A percentile compares a stretch with the other conserved stretches of the same genome.
Evolutionary conservation across 2,329 filamentous ascomycete species (phyloP).

Genomic region (Botrytis porri): DNA sequence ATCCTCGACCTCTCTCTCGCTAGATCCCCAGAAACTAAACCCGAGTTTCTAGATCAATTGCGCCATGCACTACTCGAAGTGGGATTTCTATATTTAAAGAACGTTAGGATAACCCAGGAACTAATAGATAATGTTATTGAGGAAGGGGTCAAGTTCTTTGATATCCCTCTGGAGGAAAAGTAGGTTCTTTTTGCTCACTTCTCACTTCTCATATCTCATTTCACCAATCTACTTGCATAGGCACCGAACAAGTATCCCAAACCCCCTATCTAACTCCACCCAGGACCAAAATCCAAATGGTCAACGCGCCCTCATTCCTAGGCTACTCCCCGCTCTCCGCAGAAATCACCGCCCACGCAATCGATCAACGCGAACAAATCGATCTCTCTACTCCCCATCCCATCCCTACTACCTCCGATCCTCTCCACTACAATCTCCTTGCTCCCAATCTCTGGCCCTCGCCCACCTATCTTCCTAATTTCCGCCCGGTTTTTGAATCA

Average conservation of each 20-base stretch:
- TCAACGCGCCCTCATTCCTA: conserved; percentile 68
- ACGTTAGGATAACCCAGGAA: conserved; percentile 67
- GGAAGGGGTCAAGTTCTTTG: conserved; percentile 72
- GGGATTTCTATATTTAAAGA: conserved; percentile 83
- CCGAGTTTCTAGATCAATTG: conserved; percentile 66
- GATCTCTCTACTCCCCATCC: conserved; percentile 80
- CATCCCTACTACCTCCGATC: conserved; percentile 58
- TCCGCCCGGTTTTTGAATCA: conserved; percentile 65
- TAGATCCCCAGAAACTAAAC: conserved; percentile 62
- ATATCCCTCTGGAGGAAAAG: conserved; percentile 74
- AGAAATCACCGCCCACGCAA: conserved; percentile 69
- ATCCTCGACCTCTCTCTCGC: conserved; percentile 73
- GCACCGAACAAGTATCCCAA: conserved; percentile 38
- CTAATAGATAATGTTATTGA: conserved; percentile 63
- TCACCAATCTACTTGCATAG: background rate
- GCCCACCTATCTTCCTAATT: conserved; percentile 57
- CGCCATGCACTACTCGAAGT: conserved; percentile 77
- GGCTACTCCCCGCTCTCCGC: conserved; percentile 65
- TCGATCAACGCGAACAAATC: conserved; percentile 82
- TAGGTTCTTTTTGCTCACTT: conserved; percentile 31
- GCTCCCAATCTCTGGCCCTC: conserved; percentile 81
- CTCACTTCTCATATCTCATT: background rate
- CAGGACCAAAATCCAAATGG: conserved; percentile 63
- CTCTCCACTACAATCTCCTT: conserved; percentile 71
- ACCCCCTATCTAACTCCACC: conserved; percentile 22